phyloP scores from a whole-genome alignment of 805 yeast genomes.

The Yarrowia phangngaensis region DNA sequence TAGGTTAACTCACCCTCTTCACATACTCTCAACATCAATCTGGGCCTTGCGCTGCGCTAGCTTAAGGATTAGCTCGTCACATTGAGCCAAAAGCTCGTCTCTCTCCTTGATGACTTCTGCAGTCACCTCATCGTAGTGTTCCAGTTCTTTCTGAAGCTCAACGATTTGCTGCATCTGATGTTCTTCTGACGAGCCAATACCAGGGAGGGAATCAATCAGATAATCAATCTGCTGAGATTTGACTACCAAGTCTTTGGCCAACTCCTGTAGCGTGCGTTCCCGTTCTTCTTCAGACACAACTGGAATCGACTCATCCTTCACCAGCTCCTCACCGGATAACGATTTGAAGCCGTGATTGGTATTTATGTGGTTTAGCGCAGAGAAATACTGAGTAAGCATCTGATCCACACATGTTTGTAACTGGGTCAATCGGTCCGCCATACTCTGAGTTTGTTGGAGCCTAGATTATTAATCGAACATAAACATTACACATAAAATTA shows the following conservation, averaged over 20 bases:
- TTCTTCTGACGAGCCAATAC: conserved; percentile 77
- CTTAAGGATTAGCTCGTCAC: conserved; percentile 17
- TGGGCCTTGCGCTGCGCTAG: conserved; percentile 16
- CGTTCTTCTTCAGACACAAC: conserved; percentile 39
- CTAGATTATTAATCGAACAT: no score
- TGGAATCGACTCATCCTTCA: conserved; percentile 44
- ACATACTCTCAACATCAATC: conserved; percentile 16
- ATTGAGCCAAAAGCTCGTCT: conserved; percentile 7
- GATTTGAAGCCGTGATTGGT: conserved; percentile 63
- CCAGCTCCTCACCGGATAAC: conserved; percentile 52
- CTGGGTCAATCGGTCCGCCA: conserved; percentile 88
- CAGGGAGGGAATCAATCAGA: conserved; percentile 85
- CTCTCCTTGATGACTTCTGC: conserved; percentile 19
- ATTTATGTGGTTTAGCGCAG: conserved; percentile 51
- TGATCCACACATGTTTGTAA: conserved; percentile 82
- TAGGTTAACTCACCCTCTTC: neutral
- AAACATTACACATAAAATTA: no score
- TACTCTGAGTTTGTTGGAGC: no score
- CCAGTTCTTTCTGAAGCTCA: conserved; percentile 58
- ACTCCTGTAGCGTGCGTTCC: conserved; percentile 59
- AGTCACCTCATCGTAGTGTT: conserved; percentile 56
- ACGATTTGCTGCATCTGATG: conserved; percentile 66
- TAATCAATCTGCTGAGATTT: conserved; percentile 83
- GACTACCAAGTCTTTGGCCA: conserved; percentile 77
- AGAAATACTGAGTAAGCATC: conserved; percentile 41